phyloP scores from a whole-genome alignment of 768 basidiomycete species.

The Hypsizygus marmoreus region DNA sequence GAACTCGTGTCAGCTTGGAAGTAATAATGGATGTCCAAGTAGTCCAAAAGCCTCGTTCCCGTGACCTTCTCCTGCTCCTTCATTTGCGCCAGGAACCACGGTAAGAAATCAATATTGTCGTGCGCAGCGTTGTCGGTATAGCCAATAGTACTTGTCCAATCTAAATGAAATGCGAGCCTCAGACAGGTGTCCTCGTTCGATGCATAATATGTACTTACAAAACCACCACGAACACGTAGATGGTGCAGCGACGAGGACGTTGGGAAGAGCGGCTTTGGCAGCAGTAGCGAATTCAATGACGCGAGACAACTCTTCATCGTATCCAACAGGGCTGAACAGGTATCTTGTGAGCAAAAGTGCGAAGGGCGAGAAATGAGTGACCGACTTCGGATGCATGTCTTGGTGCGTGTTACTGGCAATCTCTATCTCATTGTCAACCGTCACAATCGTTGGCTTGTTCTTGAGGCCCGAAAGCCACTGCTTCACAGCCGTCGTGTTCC shows the following conservation, averaged over 20 bases:
- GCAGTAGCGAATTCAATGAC: constrained; percentile 42
- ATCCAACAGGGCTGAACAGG: constrained; percentile 39
- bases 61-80: constrained; percentile 31
- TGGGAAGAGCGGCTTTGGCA: constrained; percentile 46
- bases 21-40: constrained; percentile 60
- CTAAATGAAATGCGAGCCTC: constrained; percentile 22
- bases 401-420: constrained; percentile 55
- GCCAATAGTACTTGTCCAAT: constrained; percentile 55
- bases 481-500: constrained; percentile 47
- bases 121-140: constrained; percentile 52
- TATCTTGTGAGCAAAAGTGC: not conserved
- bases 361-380: not conserved
- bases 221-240: constrained; percentile 50
- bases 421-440: constrained; percentile 60
- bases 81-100: constrained; percentile 58
- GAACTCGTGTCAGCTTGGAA: constrained; percentile 53
- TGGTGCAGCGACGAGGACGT: constrained; percentile 47
- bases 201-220: constrained; percentile 31
- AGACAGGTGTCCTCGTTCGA: not conserved
- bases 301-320: constrained; percentile 53
- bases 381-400: constrained; percentile 52
- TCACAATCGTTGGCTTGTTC: constrained; percentile 50
- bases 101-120: constrained; percentile 53
- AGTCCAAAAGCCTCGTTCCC: constrained; percentile 51
- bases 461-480: constrained; percentile 46